Evolutionary conservation across 73 alveolate species (phyloP).

Genomic region (Paramecium pentaurelia): DNA sequence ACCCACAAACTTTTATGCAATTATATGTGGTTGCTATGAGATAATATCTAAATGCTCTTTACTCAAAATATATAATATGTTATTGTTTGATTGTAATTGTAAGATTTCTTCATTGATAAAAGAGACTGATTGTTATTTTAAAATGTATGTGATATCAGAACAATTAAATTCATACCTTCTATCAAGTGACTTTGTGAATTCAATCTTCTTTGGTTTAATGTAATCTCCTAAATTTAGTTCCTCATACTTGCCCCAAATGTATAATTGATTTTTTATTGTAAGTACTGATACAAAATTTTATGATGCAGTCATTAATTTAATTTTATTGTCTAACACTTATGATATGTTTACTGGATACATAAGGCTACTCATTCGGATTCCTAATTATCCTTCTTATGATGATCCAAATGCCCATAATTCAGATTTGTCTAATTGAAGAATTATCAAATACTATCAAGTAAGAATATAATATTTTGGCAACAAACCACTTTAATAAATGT

Average conservation of each 20-base stretch:
- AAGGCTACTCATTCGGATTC: neutral
- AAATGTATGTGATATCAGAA: neutral
- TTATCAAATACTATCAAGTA: neutral
- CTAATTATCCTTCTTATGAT: neutral
- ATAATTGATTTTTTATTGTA: neutral
- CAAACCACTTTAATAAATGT: neutral
- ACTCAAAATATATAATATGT: neutral
- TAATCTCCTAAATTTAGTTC: neutral
- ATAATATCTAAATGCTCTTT: neutral
- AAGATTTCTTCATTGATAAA: neutral
- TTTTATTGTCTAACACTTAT: neutral
- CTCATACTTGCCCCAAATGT: conserved; percentile 13
- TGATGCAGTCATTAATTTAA: neutral
- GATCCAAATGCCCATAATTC: conserved; percentile 13
- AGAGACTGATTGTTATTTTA: neutral
- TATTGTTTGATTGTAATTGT: neutral
- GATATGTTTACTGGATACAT: neutral
- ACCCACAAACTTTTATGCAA: neutral
- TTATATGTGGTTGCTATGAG: neutral
- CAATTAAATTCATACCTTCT: neutral
- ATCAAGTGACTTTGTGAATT: neutral
- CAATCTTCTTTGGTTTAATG: neutral
- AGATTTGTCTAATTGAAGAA: neutral
- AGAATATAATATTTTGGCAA: neutral
- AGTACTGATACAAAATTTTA: neutral